Base-by-base conservation (phyloP, 2,329 filamentous ascomycete genomes). In the Trichoderma pleuroti region DNA sequence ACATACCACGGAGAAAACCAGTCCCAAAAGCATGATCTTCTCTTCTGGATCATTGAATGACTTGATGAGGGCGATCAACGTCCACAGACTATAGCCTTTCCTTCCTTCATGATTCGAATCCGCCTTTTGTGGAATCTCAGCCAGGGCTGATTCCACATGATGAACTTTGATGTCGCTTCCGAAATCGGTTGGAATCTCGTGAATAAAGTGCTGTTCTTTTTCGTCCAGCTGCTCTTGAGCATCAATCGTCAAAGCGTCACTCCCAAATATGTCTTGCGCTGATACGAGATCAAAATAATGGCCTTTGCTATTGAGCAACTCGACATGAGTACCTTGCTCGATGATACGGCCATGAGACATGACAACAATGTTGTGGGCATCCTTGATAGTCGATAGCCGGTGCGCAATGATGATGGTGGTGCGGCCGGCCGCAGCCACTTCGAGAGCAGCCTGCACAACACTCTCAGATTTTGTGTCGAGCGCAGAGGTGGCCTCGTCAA, bases 401-500 rank as follows among this genome's bases (percentile, higher is more conserved):
- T 60, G 56, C 9, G 56, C 56, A 32, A 60, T 60, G 3, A 16
- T 36, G 5, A 60, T 60, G 21, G 30, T 60, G 11, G 56, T 60
- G 2, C 56, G 26, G 6, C 30, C 30, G 3, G 11, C 26, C 3
- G 26, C 10, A 21, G 56, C 56, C 8, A 8, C n/a, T n/a, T 60
- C 30, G 10, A 60, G 28, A 5, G 56, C 56, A 1, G 16, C 11
- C 11, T 60, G 56, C 3, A 60, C 30, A 32, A 3, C n/a, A n/a
- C 16, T 24, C 32, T 68, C 65, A 0, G 65, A 57, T n/a, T 30
- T 42, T 12, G 52, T 32, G 5, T 68, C 65, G 21, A 68, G 65
- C 21, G 65, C 65, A 46, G 52, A 59, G 5, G 65, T 68, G 16
- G 65, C 65, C 34, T 68, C 65, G n/a, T 72, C 72, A 12, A 74